Base-by-base conservation (phyloP, 352 stramenopile genomes). In the Phytophthora tentaculata region DNA sequence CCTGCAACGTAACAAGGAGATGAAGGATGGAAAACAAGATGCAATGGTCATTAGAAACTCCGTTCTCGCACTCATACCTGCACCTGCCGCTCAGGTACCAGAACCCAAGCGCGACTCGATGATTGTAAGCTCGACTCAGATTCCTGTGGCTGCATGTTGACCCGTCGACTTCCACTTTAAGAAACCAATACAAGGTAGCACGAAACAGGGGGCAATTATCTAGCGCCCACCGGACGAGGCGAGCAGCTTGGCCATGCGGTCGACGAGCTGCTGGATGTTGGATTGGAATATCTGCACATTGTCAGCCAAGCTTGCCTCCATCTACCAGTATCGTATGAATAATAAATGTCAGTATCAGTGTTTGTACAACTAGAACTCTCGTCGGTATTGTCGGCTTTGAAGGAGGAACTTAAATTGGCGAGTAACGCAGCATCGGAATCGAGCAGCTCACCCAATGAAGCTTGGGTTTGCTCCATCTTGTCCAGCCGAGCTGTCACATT, bases 211-310 rank as follows among this genome's bases (percentile, higher is more conserved):
- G 51, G 23, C 32, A 64, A 63, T 54, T 50, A 53, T 49, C 54
- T 69, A 74, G 54, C 53, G 67, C 16, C 44, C 39, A 39, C 63
- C 51, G 43, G 59, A 72, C 17, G 24, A 63, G 8, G 59, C 59
- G 39, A 87, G 77, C 20, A 89, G 51, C 41, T 77, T 79, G 10
- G 79, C 58, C 79, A 95, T 89, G 49, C 85, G 87, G 26, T 85
- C 77, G 53, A 94, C 87, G 22, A 95, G 77, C 56, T 78, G 67
- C 73, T 92, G 72, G 49, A 94, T 84, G 64, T 95, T 95, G 17
- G 72, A 67, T 45, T 94, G 77, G 65, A 95, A 95, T 54, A 92
- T 77, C 58, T 87, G 69, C 26, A 92, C 71, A 72, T 95, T 95
- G 32, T 82, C 76, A 39, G 77, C 74, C 50, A 95, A 77, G 45